These are phyloP conservation scores for Lachancea nothofagi DNA, from an alignment of 805 yeast genomes.

Conservation along the genomic window DNA sequence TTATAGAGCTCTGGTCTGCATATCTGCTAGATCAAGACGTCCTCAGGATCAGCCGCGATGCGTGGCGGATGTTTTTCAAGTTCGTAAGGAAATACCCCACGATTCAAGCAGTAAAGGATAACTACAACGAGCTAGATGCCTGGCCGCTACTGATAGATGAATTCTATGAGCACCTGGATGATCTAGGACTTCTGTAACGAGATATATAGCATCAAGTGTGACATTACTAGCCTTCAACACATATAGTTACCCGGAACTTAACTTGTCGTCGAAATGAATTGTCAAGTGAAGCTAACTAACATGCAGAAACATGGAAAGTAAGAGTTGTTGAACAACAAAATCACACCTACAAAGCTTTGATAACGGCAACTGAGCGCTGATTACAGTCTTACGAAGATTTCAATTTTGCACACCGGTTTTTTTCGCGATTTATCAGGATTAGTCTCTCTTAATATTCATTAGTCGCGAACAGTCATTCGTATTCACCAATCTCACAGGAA, in stretches of 20 bases:
- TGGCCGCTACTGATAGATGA: conserved; percentile 92
- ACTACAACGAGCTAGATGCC: conserved; percentile 74
- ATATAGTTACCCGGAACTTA: background rate
- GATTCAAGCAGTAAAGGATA: conserved; percentile 46
- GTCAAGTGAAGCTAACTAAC: background rate
- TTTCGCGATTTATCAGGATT: too few relatives aligned
- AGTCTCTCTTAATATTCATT: too few relatives aligned
- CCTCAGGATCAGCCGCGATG: conserved; percentile 56
- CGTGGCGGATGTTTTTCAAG: conserved; percentile 78
- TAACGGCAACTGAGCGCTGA: background rate
- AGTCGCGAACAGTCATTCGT: too few relatives aligned
- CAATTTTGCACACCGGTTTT: too few relatives aligned
- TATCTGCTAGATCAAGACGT: conserved; percentile 37
- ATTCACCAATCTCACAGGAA: too few relatives aligned
- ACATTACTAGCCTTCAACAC: background rate
- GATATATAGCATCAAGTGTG: background rate
- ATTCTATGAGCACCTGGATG: conserved; percentile 54
- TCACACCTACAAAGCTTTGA: background rate
- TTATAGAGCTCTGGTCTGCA: conserved; percentile 51
- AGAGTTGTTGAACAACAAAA: too few relatives aligned
- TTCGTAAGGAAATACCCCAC: conserved; percentile 49
- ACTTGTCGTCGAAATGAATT: background rate
- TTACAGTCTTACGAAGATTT: background rate
- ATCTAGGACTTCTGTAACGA: conserved; percentile 1
- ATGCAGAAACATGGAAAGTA: too few relatives aligned